phyloP scores from a whole-genome alignment of 345 rosid species.

The Syzygium aromaticum region DNA sequence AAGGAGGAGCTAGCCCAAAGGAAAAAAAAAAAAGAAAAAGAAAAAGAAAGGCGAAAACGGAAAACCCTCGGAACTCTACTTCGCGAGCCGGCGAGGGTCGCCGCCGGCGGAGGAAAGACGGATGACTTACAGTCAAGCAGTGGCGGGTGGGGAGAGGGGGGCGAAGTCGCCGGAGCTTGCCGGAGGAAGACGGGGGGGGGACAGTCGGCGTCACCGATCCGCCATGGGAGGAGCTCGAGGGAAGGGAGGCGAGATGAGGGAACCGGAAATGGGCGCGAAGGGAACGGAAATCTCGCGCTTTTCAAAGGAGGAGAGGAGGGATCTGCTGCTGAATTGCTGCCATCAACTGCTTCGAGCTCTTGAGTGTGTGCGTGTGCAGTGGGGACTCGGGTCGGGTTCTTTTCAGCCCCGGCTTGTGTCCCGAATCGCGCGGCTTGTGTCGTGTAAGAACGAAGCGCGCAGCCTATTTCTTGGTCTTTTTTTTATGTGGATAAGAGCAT shows the following conservation, averaged over 20 bases:
- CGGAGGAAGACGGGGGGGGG: background rate
- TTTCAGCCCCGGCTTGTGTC: background rate
- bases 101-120: background rate
- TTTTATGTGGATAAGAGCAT: too few species aligned
- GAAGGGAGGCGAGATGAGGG: background rate
- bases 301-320: background rate
- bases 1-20: background rate
- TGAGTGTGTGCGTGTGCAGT: rapidly evolving
- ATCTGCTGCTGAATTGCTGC: background rate
- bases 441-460: background rate
- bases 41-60: background rate
- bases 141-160: background rate
- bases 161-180: background rate
- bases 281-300: background rate
- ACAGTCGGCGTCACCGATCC: background rate
- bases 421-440: background rate
- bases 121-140: background rate
- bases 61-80: background rate
- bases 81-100: background rate
- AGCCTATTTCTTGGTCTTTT: background rate
- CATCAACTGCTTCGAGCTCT: background rate
- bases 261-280: background rate
- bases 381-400: background rate
- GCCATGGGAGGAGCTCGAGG: background rate
- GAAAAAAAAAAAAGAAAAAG: too few species aligned